A percentile compares a stretch with the other conserved stretches of the same genome.
Conservation (phyloP, 108 stramenopile genomes). For the Poteriospumella lacustris region DNA sequence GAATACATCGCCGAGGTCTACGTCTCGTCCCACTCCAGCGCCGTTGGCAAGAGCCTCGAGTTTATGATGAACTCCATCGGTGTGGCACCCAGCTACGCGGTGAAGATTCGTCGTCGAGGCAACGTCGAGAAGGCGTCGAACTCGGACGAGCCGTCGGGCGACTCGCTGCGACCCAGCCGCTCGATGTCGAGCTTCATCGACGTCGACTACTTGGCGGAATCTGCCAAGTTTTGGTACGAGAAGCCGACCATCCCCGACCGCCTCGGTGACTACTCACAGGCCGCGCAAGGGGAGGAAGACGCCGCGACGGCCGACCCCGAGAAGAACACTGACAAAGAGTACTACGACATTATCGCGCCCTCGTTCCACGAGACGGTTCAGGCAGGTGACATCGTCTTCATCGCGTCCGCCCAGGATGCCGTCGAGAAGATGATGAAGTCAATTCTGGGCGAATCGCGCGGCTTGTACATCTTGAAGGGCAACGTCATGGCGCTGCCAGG, state of each 20-base stretch:
- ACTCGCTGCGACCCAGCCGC: background rate
- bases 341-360: constrained; percentile 48
- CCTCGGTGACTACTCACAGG: background rate
- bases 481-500: constrained; percentile 18
- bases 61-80: background rate
- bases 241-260: background rate
- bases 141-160: background rate
- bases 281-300: background rate
- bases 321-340: background rate
- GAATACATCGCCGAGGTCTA: constrained; percentile 47
- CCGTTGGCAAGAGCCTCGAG: constrained; percentile 15
- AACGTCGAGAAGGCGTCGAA: background rate
- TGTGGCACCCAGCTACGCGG: background rate
- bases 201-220: background rate
- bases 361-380: constrained; percentile 34
- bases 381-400: constrained; percentile 45
- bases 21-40: constrained; percentile 35
- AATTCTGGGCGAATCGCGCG: background rate
- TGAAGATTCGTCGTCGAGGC: background rate
- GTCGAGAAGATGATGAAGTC: constrained; percentile 16
- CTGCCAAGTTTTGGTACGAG: background rate
- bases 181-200: background rate
- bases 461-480: background rate
- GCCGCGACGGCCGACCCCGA: too few species aligned
- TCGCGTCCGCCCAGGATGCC: constrained; percentile 18